Evolutionary conservation across 2,329 filamentous ascomycete genomes (phyloP).

Genomic region (Arachnomyces sp.): DNA sequence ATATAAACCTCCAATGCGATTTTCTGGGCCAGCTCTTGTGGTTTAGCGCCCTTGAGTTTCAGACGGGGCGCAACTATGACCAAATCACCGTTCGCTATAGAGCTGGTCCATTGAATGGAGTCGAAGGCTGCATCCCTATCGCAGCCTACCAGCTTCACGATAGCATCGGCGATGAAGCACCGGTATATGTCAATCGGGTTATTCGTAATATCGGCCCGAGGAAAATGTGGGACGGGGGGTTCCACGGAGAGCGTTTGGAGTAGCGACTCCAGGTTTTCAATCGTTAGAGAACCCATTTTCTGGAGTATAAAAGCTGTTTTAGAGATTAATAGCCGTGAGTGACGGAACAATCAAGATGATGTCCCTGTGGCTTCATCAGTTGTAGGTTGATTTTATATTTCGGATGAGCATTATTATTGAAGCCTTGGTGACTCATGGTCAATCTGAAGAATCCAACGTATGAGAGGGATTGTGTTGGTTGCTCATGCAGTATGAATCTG

Average conservation of each 20-base stretch:
- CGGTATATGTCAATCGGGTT: constrained; percentile 77
- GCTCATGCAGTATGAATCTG: too few species aligned
- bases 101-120: constrained; percentile 67
- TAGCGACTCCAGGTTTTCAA: constrained; percentile 18
- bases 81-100: constrained; percentile 75
- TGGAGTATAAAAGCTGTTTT: too few species aligned
- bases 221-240: constrained; percentile 23
- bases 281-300: constrained; percentile 10
- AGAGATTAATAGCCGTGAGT: too few species aligned
- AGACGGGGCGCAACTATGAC: constrained; percentile 72
- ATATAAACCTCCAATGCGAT: constrained; percentile 51
- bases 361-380: too few species aligned
- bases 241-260: constrained; percentile 17
- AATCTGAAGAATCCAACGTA: too few species aligned
- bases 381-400: too few species aligned
- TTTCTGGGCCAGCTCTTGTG: constrained; percentile 52
- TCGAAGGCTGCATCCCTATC: constrained; percentile 64
- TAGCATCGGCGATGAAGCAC: constrained; percentile 61
- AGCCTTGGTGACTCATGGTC: too few species aligned
- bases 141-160: constrained; percentile 62
- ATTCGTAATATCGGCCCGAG: constrained; percentile 55
- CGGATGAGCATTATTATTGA: too few species aligned
- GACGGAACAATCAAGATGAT: too few species aligned
- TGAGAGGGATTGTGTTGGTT: too few species aligned
- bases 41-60: constrained; percentile 63